phyloP scores from a whole-genome alignment of 192 early-diverging fungal species.

The Gaertneriomyces semiglobifer region DNA sequence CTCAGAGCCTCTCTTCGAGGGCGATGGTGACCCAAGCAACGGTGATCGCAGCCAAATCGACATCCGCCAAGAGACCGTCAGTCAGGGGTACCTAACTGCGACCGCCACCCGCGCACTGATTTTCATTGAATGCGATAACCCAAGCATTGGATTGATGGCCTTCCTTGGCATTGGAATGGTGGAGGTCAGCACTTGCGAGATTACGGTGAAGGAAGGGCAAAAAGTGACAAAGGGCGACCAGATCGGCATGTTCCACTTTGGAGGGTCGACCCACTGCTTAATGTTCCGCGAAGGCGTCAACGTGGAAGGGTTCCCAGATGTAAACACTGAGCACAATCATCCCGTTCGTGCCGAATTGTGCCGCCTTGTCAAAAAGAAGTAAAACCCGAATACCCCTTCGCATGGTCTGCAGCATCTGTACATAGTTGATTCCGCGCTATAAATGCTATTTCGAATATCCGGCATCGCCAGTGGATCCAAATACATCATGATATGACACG shows the following conservation, averaged over 20 bases:
- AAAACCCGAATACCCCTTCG: background rate
- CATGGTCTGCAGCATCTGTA: background rate
- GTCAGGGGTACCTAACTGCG: conserved; percentile 16
- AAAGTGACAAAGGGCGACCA: conserved; percentile 22
- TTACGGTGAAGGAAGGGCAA: conserved; percentile 25
- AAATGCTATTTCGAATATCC: background rate
- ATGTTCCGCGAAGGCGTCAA: conserved; percentile 16
- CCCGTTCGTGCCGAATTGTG: conserved; percentile 10
- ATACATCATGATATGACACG: too few species aligned
- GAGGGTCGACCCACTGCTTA: conserved; percentile 19
- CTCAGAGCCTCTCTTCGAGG: conserved; percentile 18
- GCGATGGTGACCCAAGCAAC: conserved; percentile 7
- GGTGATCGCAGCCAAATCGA: background rate
- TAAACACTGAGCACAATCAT: background rate
- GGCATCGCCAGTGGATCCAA: background rate
- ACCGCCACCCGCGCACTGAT: conserved; percentile 21
- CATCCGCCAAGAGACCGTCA: background rate
- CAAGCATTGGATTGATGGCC: conserved; percentile 16
- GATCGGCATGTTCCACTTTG: conserved; percentile 28
- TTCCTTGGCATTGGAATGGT: conserved; percentile 26
- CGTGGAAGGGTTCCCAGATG: conserved; percentile 16
- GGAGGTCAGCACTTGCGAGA: conserved; percentile 21
- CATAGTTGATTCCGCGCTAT: background rate
- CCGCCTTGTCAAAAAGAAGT: conserved; percentile 9
- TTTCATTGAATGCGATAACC: conserved; percentile 26